These are phyloP conservation scores for Phytophthora pisi DNA, from an alignment of 352 stramenopile species.

Conservation along the genomic window DNA sequence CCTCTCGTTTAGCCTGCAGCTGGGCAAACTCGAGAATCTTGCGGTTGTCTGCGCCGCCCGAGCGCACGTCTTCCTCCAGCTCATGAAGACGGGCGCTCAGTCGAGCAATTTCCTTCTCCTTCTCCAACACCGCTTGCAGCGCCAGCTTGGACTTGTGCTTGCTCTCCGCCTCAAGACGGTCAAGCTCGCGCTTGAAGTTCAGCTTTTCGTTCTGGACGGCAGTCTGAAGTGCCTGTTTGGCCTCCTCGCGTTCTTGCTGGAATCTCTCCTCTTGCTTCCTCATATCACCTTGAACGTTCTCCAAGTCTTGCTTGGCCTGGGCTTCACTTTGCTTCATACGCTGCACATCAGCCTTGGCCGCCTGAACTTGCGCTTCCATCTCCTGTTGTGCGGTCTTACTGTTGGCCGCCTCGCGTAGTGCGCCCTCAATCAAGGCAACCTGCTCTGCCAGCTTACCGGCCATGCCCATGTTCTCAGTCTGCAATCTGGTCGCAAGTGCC, in stretches of 20 bases:
- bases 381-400: slow-evolving; percentile 49
- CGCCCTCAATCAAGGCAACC: slow-evolving; percentile 72
- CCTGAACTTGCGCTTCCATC: slow-evolving; percentile 62
- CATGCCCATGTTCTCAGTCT: slow-evolving; percentile 87
- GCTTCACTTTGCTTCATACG: slow-evolving; percentile 46
- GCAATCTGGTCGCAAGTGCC: slow-evolving; percentile 76
- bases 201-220: slow-evolving; percentile 54
- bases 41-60: slow-evolving; percentile 81
- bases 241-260: slow-evolving; percentile 38
- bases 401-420: slow-evolving; percentile 58
- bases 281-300: slow-evolving; percentile 64
- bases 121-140: slow-evolving; percentile 76
- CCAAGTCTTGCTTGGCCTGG: slow-evolving; percentile 40
- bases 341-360: slow-evolving; percentile 57
- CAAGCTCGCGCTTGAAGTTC: slow-evolving; percentile 55
- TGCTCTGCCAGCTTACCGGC: slow-evolving; percentile 83
- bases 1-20: slow-evolving; percentile 83
- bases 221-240: slow-evolving; percentile 36
- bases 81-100: slow-evolving; percentile 62
- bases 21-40: slow-evolving; percentile 90
- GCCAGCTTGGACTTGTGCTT: slow-evolving; percentile 90
- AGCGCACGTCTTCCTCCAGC: slow-evolving; percentile 86
- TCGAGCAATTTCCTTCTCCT: slow-evolving; percentile 74
- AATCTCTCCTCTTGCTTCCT: slow-evolving; percentile 31
- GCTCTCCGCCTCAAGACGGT: slow-evolving; percentile 74